Base-by-base conservation (phyloP, 83 land plant species). In the Picea abies region DNA sequence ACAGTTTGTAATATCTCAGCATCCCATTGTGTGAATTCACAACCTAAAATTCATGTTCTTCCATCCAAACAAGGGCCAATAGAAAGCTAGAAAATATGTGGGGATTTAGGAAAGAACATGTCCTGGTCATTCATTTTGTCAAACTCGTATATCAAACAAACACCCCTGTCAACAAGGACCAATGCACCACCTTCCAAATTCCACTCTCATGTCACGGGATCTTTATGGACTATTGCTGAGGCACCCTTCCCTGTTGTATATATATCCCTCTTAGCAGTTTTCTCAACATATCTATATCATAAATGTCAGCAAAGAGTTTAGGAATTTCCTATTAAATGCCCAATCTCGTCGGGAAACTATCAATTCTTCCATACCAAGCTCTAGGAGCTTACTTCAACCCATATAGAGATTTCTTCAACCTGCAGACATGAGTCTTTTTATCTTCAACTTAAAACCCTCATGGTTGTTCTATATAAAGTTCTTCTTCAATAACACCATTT, bases 51-150 rank as follows among this genome's bases (percentile, higher is more conserved):
- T 4, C 4, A 26, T 67, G 35, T 25, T 14, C 35, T 15, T 19
- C 4, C 60, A 77, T 32, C 3, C 16, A 4, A 44, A 49, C 32
- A 4, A 47, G 29, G 4, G 2, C 62, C 23, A 32, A 17, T 60
- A 22, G 17, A 22, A 44, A 44, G 7, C 6, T 10, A 19, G 23
- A 39, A 11, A 32, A 65, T 20, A 39, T 22, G 32, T 15, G 15
- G 72, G 17, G 35, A 35, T 35, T 35, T 35, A 35, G 35, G 35
- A 35, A 35, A 10, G 68, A 49, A 94, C 98, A 98, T 94, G 80
- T 94, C 99, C 81, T 95, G 96, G 78, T 97, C 99, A 86, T 97
- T 95, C 99, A 97, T 97, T 81, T 97, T 97, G 84, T 97, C 99
- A 89, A 97, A 97, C 85, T 97, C 99, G 68, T 97, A 98, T 85